Evolutionary conservation across 306 rosid genomes (phyloP), one percentile per base, ranked within the genome.

Genomic region (Sesbania bispinosa): DNA sequence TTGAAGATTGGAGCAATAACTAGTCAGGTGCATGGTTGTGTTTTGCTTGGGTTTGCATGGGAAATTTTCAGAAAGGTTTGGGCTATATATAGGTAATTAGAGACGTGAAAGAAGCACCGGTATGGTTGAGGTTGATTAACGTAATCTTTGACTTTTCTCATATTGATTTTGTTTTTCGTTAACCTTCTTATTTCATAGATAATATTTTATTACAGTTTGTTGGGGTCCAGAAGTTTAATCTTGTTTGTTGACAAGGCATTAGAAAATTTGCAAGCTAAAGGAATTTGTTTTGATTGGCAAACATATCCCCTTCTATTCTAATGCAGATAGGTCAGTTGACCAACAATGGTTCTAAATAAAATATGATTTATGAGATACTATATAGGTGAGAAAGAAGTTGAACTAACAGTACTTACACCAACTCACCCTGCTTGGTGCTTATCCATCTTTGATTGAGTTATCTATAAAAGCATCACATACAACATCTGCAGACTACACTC

Each of bases 391-490:
- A 64, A 64, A 8, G 70, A 64, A 43, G 70, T 64, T 64, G 55
- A 63, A 63, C 54, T 14, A 64, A 64, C 39, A 9, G 14, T 43
- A 27, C 26, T 64, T 43, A 14, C 1, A 36, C 47, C 66, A 60
- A 36, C 47, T 60, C 66, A 60, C 10, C 18, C 5, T 30, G 6
- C n/a, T 58, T 30, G 30, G 30, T 10, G 0, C 26, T 19, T 20
- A 4, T 5, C 0, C 50, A 61, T 33, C 3, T 15, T 18, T 33
- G n/a, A n/a, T n/a, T n/a, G n/a, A n/a, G n/a, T 23, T 8, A 0
- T 23, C 66, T 82, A 78, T 73, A 77, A 77, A 73, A 78, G 6
- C 13, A 4, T 6, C 26, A 18, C 36, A 62, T 11, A 38, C 27
- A 41, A 15, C 32, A 57, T 36, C 18, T 18, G 1, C 16, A 52